Base-by-base conservation (phyloP, 345 rosid species). In the Aegle marmelos region DNA sequence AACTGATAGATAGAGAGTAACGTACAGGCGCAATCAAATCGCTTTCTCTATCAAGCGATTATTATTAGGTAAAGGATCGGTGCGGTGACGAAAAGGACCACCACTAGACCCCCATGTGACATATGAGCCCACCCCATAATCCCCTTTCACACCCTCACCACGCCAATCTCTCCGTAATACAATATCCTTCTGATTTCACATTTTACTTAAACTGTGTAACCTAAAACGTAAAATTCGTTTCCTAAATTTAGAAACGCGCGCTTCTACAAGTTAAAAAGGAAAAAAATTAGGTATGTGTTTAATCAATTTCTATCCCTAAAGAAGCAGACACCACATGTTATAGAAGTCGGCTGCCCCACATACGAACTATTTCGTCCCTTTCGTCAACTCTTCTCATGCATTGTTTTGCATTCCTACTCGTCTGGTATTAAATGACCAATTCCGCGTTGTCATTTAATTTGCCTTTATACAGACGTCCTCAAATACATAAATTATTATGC, bases 1-100 rank as follows among this genome's bases (percentile, higher is more conserved):
- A 22, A 64, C 21, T 19, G 5, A 53, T 53, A 25, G 5, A 53
- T 53, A 25, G 6, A 28, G 27, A 13, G 2, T 30, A n/a, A 17
- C 10, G 4, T 25, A 62, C 54, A 31, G 21, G 27, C 57, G 5
- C 21, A 34, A 21, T 24, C 28, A 30, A 53, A 67, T 60, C 62
- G 80, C 57, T 4, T 63, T 70, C 74, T 79, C 79, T 19, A 79
- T 24, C 37, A 79, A 24, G 70, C 62, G 68, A 79, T 74, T 76
- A 81, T 76, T 37, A 64, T 45, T 39, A 21, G 72, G 83, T 65
- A n/a, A 48, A 54, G 10, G 25, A 50, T 2, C 2, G 66, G 37
- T 71, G 72, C 33, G 30, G 50, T 53, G 6, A 37, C 45, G 85
- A 83, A 78, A 79, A 75, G 76, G 79, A 83, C 82, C 73, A 13